Evolutionary conservation across 108 stramenopile genomes (phyloP), one percentile per base, ranked within the genome.

Genomic region (Cyclotella atomus): DNA sequence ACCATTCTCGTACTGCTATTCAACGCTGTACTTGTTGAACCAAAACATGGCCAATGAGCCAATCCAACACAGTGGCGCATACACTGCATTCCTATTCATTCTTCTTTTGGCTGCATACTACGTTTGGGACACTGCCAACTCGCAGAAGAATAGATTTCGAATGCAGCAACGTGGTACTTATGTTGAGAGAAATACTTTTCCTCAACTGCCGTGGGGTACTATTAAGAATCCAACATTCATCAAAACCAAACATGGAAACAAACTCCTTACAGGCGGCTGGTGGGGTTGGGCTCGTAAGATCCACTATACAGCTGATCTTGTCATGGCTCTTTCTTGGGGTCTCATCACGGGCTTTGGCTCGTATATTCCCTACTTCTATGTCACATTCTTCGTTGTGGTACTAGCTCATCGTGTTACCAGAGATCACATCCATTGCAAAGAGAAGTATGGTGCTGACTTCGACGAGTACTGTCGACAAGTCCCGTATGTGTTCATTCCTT

Each of bases 91-190:
- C 23, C 32, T 74, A 36, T 85, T 82, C 38, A 34, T 77, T 12
- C 44, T 70, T 35, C 75, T 86, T 14, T 43, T 84, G 23, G 49
- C 56, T 20, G 87, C 85, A 0, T 88, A 88, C 62, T 86, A 83
- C 33, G 82, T 88, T 20, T 88, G 82, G 75, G 87, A 88, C 33
- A 83, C 83, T 1, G 87, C 87, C 54, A 88, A 88, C 54, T 60
- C 73, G 28, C 87, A 88, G 35, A 88, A 88, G 81, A 84, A 84
- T 70, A 63, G 83, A 12, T 84, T 84, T 54, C 80, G 85, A 17
- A 83, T 85, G 68, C 71, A 76, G 44, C 73, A 83, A 28, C 77
- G 72, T 41, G 85, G 85, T 33, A 79, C 79, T 50, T 83, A 47
- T 50, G 63, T 86, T 4, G 68, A 80, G 29, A 73, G 87, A n/a